Percentiles rank a stretch among this genome's conserved stretches.
Conservation (phyloP, 345 rosid genomes). For the Litchi chinensis region DNA sequence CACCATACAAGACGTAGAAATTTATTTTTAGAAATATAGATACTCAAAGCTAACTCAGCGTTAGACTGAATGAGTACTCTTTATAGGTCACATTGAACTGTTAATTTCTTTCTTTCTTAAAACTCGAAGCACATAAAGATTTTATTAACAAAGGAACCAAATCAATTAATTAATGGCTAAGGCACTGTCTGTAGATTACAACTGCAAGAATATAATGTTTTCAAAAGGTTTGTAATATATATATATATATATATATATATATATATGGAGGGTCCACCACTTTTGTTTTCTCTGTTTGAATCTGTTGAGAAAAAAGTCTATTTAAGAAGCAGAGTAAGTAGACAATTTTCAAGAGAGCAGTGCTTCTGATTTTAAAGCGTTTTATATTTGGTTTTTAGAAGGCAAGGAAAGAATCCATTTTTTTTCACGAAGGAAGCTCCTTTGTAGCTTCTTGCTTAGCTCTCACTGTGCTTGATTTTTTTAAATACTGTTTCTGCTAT, state of each 20-base stretch:
- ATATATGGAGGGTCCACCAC: conserved; percentile 31
- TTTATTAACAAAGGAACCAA: neutral
- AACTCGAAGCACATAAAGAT: conserved; percentile 11
- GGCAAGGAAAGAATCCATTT: conserved; percentile 50
- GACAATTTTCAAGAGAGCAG: conserved; percentile 9
- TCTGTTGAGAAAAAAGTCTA: conserved; percentile 22
- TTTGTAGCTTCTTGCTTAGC: conserved; percentile 30
- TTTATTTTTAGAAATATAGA: too few relatives aligned
- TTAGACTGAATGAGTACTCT: too few relatives aligned
- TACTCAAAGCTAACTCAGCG: too few relatives aligned
- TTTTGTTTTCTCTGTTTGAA: conserved; percentile 26
- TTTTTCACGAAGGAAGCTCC: conserved; percentile 26
- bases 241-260: too few relatives aligned
- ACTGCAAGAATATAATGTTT: conserved; percentile 7
- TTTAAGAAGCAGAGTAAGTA: conserved; percentile 26
- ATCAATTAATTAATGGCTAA: neutral
- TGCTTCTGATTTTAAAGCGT: conserved; percentile 16
- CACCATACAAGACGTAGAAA: too few relatives aligned
- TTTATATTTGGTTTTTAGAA: conserved; percentile 32
- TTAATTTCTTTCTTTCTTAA: neutral
- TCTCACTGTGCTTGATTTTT: conserved; percentile 2
- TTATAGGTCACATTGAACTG: too few relatives aligned
- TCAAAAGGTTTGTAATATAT: neutral
- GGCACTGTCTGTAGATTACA: neutral
- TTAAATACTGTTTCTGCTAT: conserved; percentile 10